Evolutionary conservation across 1,284 basidiomycete genomes (phyloP).

Genomic region (Pseudomicrostroma phylloplanum): DNA sequence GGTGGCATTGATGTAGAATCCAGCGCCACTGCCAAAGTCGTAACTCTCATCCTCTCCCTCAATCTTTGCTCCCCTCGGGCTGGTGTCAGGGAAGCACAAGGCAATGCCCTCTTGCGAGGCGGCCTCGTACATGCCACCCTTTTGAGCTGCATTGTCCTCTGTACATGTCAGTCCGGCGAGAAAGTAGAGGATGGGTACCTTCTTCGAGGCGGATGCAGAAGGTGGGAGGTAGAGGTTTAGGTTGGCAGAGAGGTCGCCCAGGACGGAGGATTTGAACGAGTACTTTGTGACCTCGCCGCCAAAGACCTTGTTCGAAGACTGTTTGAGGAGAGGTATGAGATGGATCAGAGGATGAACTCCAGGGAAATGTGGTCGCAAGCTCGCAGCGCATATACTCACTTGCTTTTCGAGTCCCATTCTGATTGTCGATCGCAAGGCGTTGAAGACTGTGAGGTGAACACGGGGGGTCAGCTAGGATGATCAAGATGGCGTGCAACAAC

Average conservation of each 20-base stretch:
- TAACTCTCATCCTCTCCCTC: conserved; percentile 72
- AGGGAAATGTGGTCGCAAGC: too few species aligned
- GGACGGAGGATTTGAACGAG: conserved; percentile 57
- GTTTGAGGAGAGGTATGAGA: neutral
- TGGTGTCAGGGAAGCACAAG: conserved; percentile 91
- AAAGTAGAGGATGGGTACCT: conserved; percentile 75
- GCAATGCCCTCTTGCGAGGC: conserved; percentile 61
- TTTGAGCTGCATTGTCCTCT: conserved; percentile 72
- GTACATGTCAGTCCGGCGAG: conserved; percentile 90
- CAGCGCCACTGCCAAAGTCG: conserved; percentile 56
- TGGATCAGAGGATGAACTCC: too few species aligned
- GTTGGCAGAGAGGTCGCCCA: conserved; percentile 71
- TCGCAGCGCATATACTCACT: too few species aligned
- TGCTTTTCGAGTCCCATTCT: too few species aligned
- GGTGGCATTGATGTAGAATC: conserved; percentile 48
- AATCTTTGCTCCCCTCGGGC: conserved; percentile 83
- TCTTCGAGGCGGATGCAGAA: conserved; percentile 55
- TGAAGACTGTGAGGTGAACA: too few species aligned
- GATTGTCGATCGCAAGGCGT: too few species aligned
- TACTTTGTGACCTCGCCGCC: conserved; percentile 42
- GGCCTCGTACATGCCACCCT: conserved; percentile 39
- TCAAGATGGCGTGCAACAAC: too few species aligned
- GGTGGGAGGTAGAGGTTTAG: conserved; percentile 88
- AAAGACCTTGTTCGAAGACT: conserved; percentile 10
- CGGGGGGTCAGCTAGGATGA: too few species aligned